Conservation (phyloP, 345 rosid species). For the Erucastrum elatum region DNA sequence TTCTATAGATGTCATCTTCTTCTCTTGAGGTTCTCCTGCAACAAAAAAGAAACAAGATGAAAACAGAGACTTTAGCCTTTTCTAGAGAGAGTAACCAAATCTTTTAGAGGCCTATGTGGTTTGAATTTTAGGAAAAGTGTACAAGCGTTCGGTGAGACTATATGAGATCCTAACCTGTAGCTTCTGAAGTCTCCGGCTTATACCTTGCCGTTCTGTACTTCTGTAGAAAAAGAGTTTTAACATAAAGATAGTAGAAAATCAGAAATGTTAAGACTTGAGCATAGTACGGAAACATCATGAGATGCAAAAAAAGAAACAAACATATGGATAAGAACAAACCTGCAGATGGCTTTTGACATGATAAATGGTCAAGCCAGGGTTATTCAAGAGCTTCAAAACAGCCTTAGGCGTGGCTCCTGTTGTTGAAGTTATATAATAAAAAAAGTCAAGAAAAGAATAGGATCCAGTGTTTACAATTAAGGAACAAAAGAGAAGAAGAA, state of each 20-base stretch:
- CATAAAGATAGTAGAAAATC: background rate
- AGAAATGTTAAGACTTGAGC: slow-evolving; percentile 8
- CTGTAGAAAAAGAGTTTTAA: slow-evolving; percentile 41
- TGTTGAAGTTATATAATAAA: slow-evolving; percentile 9
- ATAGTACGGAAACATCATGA: background rate
- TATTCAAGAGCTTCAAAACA: slow-evolving; percentile 80
- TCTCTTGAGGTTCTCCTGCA: slow-evolving; percentile 65
- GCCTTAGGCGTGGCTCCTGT: slow-evolving; percentile 99
- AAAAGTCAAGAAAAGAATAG: background rate
- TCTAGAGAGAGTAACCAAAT: slow-evolving; percentile 12
- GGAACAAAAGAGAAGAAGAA: slow-evolving; percentile 4
- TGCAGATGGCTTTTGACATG: slow-evolving; percentile 98
- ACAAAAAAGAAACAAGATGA: slow-evolving; percentile 24
- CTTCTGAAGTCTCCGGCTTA: slow-evolving; percentile 78
- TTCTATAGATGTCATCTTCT: slow-evolving; percentile 51
- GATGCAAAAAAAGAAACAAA: background rate
- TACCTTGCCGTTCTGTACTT: slow-evolving; percentile 90
- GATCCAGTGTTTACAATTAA: background rate
- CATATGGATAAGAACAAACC: slow-evolving; percentile 42
- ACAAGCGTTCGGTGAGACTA: background rate
- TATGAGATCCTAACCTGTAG: slow-evolving; percentile 32
- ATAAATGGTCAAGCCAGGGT: slow-evolving; percentile 82
- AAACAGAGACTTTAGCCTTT: slow-evolving; percentile 1
- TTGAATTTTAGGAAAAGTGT: background rate
- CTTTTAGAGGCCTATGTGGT: slow-evolving; percentile 1